Base-by-base conservation (phyloP, 805 yeast genomes). In the Barnettozyma botsteinii region DNA sequence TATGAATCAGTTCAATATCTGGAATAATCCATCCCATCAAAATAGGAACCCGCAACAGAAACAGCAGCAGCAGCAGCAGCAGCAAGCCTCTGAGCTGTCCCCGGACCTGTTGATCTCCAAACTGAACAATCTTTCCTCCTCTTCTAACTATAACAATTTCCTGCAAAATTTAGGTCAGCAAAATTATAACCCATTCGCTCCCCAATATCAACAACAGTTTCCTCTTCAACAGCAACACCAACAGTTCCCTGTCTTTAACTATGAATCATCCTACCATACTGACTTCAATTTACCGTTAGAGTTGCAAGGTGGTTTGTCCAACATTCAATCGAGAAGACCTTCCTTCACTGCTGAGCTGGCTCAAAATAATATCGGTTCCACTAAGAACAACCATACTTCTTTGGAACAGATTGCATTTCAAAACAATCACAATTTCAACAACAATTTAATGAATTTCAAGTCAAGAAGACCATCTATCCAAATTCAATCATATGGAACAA, bases 261-360 rank as follows among this genome's bases (percentile, higher is more conserved):
- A 33, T 26, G 47, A 46, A 10, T 33, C 43, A 15, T n/a, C 33
- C 7, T 38, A 38, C 17, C 33, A 42, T 17, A 37, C 33, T 10
- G 49, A 40, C 33, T 57, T 50, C 45, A 48, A 43, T 29, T 37
- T 79, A 37, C 85, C 85, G 0, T 41, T 64, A 6, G 84, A 79
- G 49, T 64, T 79, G 28, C 83, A 78, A 56, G 84, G 85, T 32
- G 85, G 85, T 0, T 62, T 79, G 3, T 75, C 76, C 22, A 76
- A 66, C 41, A 77, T 79, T 31, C 71, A 75, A 19, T 75, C 83
- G 10, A 70, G 93, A 60, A 72, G 93, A 60, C 87, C 89, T 12
- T 74, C 82, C 39, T 82, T 78, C 55, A 79, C 86, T 11, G 85
- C 88, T 2, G 91, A 55, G 26, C 48, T 48, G 37, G 40, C 49